Evolutionary conservation across 495 filamentous ascomycete genomes (phyloP), one percentile per base, ranked within the genome.

Genomic region (Penicillium atrosanguineum): DNA sequence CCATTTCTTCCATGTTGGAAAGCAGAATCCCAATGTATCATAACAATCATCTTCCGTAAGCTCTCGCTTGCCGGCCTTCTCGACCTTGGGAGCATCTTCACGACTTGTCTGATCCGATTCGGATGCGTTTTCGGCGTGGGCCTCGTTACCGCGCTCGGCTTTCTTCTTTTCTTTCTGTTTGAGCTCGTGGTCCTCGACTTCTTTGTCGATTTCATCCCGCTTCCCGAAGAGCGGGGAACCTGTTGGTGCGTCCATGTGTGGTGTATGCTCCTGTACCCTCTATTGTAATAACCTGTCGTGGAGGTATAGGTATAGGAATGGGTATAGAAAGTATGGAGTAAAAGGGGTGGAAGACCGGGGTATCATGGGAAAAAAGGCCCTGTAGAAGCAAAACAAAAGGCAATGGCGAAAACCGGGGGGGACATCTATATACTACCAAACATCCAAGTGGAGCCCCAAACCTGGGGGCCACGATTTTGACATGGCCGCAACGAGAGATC

Each of bases 1-100:
- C 87, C 87, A 92, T 68, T 90, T 90, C 76, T 85, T 90, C 73
- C 77, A 79, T n/a, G 51, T 53, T 0, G 86, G 73, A 56, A 82
- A 91, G 41, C 66, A 71, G 63, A 79, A 90, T 34, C 86, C 87
- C 0, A 90, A 78, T 46, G 83, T 76, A 25, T 81, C 77, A 63
- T 79, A 83, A 52, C 76, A 81, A 56, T 83, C 82, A 8, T 85
- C 75, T 57, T 86, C 82, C n/a, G 72, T 81, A 36, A 87, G 68
- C 57, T 86, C 83, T 36, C 79, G 73, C 56, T 78, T 83, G 52
- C 72, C 74, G 45, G 74, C 56, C 6, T 51, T 62, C 18, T 53
- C 44, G 6, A 63, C 31, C 21, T 54, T 51, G n/a, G 55, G 55
- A 12, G 21, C 19, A 23, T 59, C 41, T n/a, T 47, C 45, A 15